Conservation (phyloP, 2,329 filamentous ascomycete species). For the Epichloe aotearoae region DNA sequence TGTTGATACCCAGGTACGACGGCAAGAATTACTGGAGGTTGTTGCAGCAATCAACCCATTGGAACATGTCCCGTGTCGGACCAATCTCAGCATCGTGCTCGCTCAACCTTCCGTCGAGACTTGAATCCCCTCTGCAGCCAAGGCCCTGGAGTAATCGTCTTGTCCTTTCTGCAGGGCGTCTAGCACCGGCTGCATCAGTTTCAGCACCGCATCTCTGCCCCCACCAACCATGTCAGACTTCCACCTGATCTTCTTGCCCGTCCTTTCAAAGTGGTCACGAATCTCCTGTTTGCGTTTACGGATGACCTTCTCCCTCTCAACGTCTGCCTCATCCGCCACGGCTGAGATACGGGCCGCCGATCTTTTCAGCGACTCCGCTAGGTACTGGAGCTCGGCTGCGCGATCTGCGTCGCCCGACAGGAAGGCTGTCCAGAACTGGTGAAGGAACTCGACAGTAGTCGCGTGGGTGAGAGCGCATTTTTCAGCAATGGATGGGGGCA, state of each 20-base stretch:
- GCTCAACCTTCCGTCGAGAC: slow-evolving; percentile 29
- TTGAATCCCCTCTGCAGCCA: slow-evolving; percentile 48
- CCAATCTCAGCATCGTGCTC: background rate
- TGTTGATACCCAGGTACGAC: background rate
- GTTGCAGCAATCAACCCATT: background rate
- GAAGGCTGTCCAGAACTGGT: slow-evolving; percentile 92
- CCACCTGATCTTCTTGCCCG: slow-evolving; percentile 59
- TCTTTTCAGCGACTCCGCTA: slow-evolving; percentile 68
- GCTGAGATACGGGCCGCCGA: slow-evolving; percentile 68
- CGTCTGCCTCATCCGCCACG: slow-evolving; percentile 69
- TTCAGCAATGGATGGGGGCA: slow-evolving; percentile 40
- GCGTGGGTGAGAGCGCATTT: slow-evolving; percentile 63
- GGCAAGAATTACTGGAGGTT: background rate
- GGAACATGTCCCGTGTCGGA: background rate
- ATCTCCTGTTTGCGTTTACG: slow-evolving; percentile 56
- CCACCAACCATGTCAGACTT: slow-evolving; percentile 58
- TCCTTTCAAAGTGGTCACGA: slow-evolving; percentile 54
- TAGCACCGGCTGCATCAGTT: slow-evolving; percentile 62
- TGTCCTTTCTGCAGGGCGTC: slow-evolving; percentile 57
- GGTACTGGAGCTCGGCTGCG: slow-evolving; percentile 64
- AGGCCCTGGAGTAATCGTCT: slow-evolving; percentile 55
- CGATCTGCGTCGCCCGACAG: slow-evolving; percentile 75
- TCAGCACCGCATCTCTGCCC: slow-evolving; percentile 61
- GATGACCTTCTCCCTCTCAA: slow-evolving; percentile 54
- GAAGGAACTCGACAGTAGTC: slow-evolving; percentile 89